Evolutionary conservation across 2,329 filamentous ascomycete species (phyloP).

Genomic region (Ophiosphaerella herpotricha): DNA sequence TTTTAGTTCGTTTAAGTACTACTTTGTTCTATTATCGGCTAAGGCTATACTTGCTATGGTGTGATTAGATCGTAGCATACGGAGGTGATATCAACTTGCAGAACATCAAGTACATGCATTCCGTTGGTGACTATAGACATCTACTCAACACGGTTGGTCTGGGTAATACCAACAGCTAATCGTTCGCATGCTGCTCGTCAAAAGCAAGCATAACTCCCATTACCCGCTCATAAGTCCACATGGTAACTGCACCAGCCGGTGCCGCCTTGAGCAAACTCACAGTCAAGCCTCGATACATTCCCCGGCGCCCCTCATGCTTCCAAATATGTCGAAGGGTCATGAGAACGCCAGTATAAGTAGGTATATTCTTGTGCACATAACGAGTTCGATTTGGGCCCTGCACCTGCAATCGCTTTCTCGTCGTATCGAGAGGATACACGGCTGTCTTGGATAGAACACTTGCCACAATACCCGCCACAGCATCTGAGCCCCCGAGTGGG

Average conservation of each 20-base stretch:
- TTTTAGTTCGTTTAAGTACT: no score
- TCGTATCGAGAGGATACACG: slow-evolving; percentile 91
- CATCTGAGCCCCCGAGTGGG: slow-evolving; percentile 77
- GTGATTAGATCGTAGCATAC: no score
- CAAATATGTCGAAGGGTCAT: slow-evolving; percentile 71
- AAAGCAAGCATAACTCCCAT: slow-evolving; percentile 61
- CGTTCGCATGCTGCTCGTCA: slow-evolving; percentile 15
- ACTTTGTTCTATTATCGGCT: no score
- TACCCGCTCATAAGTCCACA: slow-evolving; percentile 89
- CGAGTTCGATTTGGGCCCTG: slow-evolving; percentile 81
- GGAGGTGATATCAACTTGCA: no score
- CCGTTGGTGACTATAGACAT: no score
- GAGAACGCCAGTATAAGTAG: slow-evolving; percentile 72
- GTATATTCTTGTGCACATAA: slow-evolving; percentile 88
- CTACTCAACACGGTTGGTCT: no score
- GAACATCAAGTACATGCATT: no score
- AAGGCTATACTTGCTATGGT: no score
- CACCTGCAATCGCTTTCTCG: slow-evolving; percentile 91
- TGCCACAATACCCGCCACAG: slow-evolving; percentile 77
- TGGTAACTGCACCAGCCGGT: slow-evolving; percentile 87
- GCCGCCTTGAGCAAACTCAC: slow-evolving; percentile 93
- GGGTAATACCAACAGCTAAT: neutral
- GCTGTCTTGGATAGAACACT: slow-evolving; percentile 83
- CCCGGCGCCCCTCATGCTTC: slow-evolving; percentile 72
- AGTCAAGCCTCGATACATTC: slow-evolving; percentile 83